Percentiles rank a stretch among this genome's conserved stretches.
Evolutionary conservation across 345 rosid genomes (phyloP).

Genomic region (Dipteronia dyeriana): DNA sequence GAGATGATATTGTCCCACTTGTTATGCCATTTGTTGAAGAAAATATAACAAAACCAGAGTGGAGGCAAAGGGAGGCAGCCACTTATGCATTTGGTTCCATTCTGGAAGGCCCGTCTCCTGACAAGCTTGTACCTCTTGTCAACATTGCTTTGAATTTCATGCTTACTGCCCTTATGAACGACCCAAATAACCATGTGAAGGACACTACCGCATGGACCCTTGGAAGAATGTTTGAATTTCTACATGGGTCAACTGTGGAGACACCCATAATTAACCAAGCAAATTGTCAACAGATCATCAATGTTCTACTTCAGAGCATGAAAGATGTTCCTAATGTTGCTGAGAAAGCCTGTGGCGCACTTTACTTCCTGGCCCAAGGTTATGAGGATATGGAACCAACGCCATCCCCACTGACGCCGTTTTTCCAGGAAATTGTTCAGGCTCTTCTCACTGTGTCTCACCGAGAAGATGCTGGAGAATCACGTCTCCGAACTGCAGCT

Average conservation of each 20-base stretch:
- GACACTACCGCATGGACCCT: constrained; percentile 68
- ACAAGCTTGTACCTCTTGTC: constrained; percentile 52
- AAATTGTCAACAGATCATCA: constrained; percentile 79
- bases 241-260: constrained; percentile 65
- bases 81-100: constrained; percentile 73
- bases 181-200: constrained; percentile 52
- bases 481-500: constrained; percentile 72
- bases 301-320: constrained; percentile 71
- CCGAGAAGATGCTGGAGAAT: constrained; percentile 69
- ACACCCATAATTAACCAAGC: constrained; percentile 61
- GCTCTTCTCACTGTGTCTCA: constrained; percentile 41
- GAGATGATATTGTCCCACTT: constrained; percentile 65
- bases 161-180: constrained; percentile 54
- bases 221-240: constrained; percentile 77
- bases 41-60: constrained; percentile 64
- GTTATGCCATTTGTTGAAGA: constrained; percentile 71
- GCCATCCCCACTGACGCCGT: constrained; percentile 37
- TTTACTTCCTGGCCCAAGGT: constrained; percentile 71
- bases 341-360: constrained; percentile 76
- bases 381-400: constrained; percentile 56
- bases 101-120: constrained; percentile 67
- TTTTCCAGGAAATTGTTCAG: constrained; percentile 47
- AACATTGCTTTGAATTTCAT: constrained; percentile 58
- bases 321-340: constrained; percentile 76
- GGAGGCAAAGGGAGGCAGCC: constrained; percentile 71